A percentile compares a stretch with the other conserved stretches of the same genome.
Conservation (phyloP, 345 rosid species). For the Eucalyptus polybractea region DNA sequence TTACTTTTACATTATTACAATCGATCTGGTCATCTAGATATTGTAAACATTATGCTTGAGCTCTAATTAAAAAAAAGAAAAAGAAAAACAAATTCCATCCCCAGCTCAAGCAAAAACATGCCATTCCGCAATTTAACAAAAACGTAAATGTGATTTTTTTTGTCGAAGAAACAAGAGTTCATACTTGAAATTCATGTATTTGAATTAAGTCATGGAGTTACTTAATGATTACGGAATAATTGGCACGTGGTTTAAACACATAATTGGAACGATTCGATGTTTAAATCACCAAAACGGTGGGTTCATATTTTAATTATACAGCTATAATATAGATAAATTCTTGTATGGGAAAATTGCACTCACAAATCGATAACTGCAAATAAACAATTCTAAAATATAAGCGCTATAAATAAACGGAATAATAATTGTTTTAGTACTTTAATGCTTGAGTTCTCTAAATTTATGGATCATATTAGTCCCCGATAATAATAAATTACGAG, state of each 20-base stretch:
- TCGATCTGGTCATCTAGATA: too few species aligned
- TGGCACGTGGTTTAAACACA: neutral
- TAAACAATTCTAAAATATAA: too few species aligned
- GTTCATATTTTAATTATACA: too few species aligned
- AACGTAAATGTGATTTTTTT: too few species aligned
- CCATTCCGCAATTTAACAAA: neutral
- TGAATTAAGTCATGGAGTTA: neutral
- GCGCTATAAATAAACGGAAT: neutral
- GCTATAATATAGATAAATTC: too few species aligned
- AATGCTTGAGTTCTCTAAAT: too few species aligned
- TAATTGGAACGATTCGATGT: neutral
- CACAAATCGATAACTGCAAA: too few species aligned
- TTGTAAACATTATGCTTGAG: neutral
- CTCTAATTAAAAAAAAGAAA: too few species aligned
- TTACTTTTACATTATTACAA: neutral
- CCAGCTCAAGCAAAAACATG: neutral
- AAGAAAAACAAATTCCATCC: neutral
- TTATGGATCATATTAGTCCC: neutral
- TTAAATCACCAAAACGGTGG: too few species aligned
- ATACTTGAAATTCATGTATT: neutral
- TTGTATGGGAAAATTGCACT: too few species aligned
- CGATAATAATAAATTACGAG: rapidly evolving
- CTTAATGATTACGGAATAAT: neutral
- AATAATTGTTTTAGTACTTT: too few species aligned
- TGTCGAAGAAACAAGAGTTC: neutral